Evolutionary conservation across 2,329 filamentous ascomycete species (phyloP).

Genomic region (Biscogniauxia marginata): DNA sequence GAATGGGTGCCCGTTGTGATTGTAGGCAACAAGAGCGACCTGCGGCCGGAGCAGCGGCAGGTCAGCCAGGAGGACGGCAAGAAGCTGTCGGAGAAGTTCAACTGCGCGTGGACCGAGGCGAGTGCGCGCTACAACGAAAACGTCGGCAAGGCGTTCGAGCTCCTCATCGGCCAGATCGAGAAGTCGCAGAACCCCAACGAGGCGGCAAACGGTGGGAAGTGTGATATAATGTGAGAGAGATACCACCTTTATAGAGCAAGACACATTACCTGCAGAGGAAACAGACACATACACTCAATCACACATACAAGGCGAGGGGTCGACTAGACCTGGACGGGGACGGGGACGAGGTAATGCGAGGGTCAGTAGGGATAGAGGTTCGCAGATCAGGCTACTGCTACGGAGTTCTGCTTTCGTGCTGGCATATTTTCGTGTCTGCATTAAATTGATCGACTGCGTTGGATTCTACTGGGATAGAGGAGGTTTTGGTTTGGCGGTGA

Average conservation of each 20-base stretch:
- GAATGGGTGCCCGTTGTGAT: constrained; percentile 92
- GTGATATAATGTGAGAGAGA: constrained; percentile 71
- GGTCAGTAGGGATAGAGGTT: neutral
- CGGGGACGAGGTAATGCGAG: neutral
- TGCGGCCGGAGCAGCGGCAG: constrained; percentile 89
- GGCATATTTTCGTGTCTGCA: neutral
- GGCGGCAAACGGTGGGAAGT: constrained; percentile 77
- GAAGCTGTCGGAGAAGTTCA: constrained; percentile 79
- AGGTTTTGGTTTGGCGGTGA: neutral
- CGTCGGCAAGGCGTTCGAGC: constrained; percentile 87
- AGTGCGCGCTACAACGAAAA: constrained; percentile 94
- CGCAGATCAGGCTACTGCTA: neutral
- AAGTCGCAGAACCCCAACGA: constrained; percentile 89
- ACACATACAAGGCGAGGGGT: neutral
- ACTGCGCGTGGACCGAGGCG: constrained; percentile 92
- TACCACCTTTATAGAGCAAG: neutral
- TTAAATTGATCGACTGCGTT: neutral
- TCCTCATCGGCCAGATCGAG: constrained; percentile 93
- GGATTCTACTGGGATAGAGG: neutral
- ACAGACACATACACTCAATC: constrained; percentile 1
- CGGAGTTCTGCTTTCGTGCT: neutral
- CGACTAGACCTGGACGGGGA: no score
- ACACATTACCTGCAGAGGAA: neutral
- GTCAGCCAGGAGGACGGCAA: constrained; percentile 83
- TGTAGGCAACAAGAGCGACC: constrained; percentile 95